Conservation (phyloP, 371 early-diverging fungal genomes). For the Chytridium lagenaria region DNA sequence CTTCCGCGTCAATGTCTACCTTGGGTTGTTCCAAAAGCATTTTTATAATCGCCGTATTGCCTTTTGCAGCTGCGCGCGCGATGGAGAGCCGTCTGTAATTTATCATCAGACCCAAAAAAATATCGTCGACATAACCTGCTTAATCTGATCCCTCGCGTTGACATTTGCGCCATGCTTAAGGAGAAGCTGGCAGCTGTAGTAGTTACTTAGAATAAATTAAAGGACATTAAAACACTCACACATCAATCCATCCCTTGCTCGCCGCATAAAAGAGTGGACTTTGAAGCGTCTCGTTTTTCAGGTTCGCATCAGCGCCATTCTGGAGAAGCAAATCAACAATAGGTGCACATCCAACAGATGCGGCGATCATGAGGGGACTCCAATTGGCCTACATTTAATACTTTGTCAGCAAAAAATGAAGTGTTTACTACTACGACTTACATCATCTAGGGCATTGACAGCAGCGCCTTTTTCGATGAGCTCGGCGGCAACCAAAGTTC, state of each 20-base stretch:
- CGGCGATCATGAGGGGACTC: slow-evolving; percentile 32
- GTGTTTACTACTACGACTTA: not conserved
- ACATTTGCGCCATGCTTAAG: slow-evolving; percentile 19
- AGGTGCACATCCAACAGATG: slow-evolving; percentile 31
- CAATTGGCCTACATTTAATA: slow-evolving; percentile 24
- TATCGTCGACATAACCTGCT: slow-evolving; percentile 17
- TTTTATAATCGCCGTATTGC: slow-evolving; percentile 13
- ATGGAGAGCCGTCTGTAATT: slow-evolving; percentile 27
- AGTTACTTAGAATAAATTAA: not conserved
- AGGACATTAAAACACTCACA: slow-evolving; percentile 18
- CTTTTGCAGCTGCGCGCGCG: slow-evolving; percentile 31
- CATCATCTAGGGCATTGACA: slow-evolving; percentile 29
- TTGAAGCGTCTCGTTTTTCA: slow-evolving; percentile 30
- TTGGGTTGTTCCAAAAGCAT: slow-evolving; percentile 23
- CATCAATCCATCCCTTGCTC: slow-evolving; percentile 29
- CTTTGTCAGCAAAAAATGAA: not conserved
- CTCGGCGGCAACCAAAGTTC: slow-evolving; percentile 16
- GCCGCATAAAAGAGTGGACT: slow-evolving; percentile 34
- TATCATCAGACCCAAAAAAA: not conserved
- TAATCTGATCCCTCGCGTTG: slow-evolving; percentile 23
- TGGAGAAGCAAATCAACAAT: slow-evolving; percentile 26
- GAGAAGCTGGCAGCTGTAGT: slow-evolving; percentile 18
- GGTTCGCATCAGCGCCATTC: slow-evolving; percentile 28
- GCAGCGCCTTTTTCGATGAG: slow-evolving; percentile 23
- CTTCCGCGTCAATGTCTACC: slow-evolving; percentile 28